Conservation (phyloP, 805 yeast species). For the Saturnispora saitoi region DNA sequence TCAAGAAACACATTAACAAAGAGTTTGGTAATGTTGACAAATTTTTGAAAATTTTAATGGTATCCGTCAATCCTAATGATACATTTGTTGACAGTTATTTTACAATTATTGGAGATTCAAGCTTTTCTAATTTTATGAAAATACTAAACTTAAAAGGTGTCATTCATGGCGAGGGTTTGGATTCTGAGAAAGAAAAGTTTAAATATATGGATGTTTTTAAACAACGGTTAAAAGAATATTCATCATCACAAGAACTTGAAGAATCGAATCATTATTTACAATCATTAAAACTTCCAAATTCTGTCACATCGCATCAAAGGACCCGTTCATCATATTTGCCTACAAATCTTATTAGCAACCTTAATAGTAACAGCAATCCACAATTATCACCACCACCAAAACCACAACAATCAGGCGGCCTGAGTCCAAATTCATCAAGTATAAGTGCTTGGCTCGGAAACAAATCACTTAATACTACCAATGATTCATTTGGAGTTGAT, state of each 20-base stretch:
- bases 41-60: slow-evolving; percentile 58
- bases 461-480: not conserved
- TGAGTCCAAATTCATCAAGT: not conserved
- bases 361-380: slow-evolving; percentile 11
- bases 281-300: slow-evolving; percentile 14
- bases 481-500: not conserved
- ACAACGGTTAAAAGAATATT: slow-evolving; percentile 30
- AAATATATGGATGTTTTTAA: slow-evolving; percentile 34
- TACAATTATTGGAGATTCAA: slow-evolving; percentile 55
- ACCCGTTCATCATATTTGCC: slow-evolving; percentile 14
- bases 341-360: slow-evolving; percentile 11
- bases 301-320: slow-evolving; percentile 7
- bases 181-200: slow-evolving; percentile 30
- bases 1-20: slow-evolving; percentile 20
- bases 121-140: slow-evolving; percentile 53
- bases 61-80: slow-evolving; percentile 57
- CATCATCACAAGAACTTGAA: slow-evolving; percentile 14
- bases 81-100: slow-evolving; percentile 58
- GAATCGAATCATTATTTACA: slow-evolving; percentile 25
- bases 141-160: slow-evolving; percentile 54
- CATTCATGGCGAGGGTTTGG: slow-evolving; percentile 20
- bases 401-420: not conserved
- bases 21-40: slow-evolving; percentile 38
- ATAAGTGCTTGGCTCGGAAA: not conserved
- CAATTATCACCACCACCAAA: slow-evolving; percentile 14